A percentile compares a stretch with the other conserved stretches of the same genome.
Evolutionary conservation across 1,139 yeast species (phyloP).

Genomic region (Lodderomyces theae): DNA sequence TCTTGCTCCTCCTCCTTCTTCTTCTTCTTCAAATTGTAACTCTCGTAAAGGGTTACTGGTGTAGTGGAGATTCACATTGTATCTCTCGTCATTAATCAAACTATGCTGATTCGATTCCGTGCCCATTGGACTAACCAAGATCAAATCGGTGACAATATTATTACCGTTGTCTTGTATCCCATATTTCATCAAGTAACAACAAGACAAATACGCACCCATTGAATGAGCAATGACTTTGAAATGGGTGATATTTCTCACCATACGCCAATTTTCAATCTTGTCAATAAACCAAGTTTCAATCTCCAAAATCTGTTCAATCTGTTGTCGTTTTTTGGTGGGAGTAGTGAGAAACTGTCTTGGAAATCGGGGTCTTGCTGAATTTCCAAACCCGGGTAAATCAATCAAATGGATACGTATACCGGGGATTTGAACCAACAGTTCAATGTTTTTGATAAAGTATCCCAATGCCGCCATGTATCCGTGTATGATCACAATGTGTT

Average conservation of each 20-base stretch:
- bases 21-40: conserved; percentile 19
- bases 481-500: conserved; percentile 37
- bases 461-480: conserved; percentile 52
- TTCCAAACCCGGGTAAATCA: conserved; percentile 48
- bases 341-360: conserved; percentile 29
- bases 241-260: conserved; percentile 19
- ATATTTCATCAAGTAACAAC: conserved; percentile 43
- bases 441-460: conserved; percentile 41
- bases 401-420: conserved; percentile 34
- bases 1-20: no score
- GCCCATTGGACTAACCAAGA: conserved; percentile 47
- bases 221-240: conserved; percentile 42
- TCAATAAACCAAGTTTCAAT: conserved; percentile 47
- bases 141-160: conserved; percentile 27
- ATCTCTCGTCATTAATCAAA: conserved; percentile 31
- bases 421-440: conserved; percentile 31
- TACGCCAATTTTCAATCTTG: conserved; percentile 39
- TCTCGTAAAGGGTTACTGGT: conserved; percentile 29
- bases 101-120: conserved; percentile 41
- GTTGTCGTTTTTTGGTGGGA: conserved; percentile 21
- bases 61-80: conserved; percentile 33
- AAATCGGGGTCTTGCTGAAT: conserved; percentile 41
- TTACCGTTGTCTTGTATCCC: conserved; percentile 17
- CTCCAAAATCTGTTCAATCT: conserved; percentile 32
- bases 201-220: conserved; percentile 45